Percentiles rank a stretch among this genome's conserved stretches.
Conservation (phyloP, 2,329 filamentous ascomycete genomes). For the Colletotrichum melonis region DNA sequence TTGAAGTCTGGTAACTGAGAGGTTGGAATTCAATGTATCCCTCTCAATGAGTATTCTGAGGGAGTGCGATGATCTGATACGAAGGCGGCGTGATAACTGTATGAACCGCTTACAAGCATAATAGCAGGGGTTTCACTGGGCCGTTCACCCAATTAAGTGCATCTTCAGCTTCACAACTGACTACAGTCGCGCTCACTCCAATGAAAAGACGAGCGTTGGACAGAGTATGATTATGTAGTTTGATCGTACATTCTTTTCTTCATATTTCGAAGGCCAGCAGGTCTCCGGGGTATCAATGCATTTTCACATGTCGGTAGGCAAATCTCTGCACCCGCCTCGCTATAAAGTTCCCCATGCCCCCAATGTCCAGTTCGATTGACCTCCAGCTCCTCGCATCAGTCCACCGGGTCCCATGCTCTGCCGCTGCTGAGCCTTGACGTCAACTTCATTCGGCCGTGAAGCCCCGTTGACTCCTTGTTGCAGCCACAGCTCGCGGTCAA, state of each 20-base stretch:
- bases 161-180: neutral
- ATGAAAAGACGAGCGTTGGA: neutral
- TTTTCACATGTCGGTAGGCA: neutral
- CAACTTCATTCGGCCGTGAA: conserved; percentile 68
- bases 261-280: neutral
- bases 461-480: conserved; percentile 75
- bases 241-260: neutral
- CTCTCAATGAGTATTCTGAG: neutral
- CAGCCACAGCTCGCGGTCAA: conserved; percentile 79
- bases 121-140: neutral
- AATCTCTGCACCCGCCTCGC: conserved; percentile 48
- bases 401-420: conserved; percentile 73
- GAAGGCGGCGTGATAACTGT: neutral
- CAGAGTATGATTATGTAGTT: neutral
- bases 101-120: conserved; percentile 24
- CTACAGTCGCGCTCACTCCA: neutral
- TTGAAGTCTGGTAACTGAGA: neutral
- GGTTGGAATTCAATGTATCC: neutral
- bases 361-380: conserved; percentile 68
- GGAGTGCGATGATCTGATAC: neutral
- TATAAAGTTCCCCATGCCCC: conserved; percentile 64
- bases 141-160: conserved; percentile 10
- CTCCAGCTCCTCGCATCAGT: conserved; percentile 53
- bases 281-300: conserved; percentile 17
- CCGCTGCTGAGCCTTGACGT: conserved; percentile 67